Evolutionary conservation across 768 basidiomycete species (phyloP).

Genomic region (Tricholoma saponaceum): DNA sequence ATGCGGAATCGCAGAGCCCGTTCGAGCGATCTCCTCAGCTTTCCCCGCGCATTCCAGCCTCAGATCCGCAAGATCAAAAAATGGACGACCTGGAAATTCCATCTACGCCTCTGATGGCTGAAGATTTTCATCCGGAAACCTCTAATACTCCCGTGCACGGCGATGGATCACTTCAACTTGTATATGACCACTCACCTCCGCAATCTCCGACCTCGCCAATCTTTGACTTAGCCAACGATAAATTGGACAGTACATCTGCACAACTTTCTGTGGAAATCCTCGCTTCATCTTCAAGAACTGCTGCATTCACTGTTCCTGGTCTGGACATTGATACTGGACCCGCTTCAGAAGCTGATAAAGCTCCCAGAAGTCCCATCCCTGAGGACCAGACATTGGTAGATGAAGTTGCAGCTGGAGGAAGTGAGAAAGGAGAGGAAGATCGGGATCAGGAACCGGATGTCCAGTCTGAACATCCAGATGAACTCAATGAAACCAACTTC

Average conservation of each 20-base stretch:
- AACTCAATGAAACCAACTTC: not conserved
- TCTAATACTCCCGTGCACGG: not conserved
- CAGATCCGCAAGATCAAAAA: not conserved
- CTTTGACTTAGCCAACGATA: not conserved
- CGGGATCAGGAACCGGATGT: not conserved
- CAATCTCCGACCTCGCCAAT: not conserved
- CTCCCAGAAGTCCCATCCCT: not conserved
- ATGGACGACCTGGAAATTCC: not conserved
- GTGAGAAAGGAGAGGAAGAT: constrained; percentile 14
- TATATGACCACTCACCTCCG: not conserved
- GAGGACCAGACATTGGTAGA: not conserved
- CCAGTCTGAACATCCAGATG: not conserved
- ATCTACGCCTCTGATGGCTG: not conserved
- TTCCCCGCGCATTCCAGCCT: not conserved
- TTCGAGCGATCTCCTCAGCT: not conserved
- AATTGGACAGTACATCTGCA: too few relatives aligned
- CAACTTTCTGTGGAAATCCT: not conserved
- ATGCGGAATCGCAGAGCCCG: not conserved
- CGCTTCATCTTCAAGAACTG: not conserved
- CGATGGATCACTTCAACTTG: not conserved
- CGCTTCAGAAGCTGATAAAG: not conserved
- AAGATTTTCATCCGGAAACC: not conserved
- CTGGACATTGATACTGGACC: not conserved
- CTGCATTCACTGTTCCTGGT: not conserved
- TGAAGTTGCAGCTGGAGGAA: not conserved